Evolutionary conservation across 2,329 filamentous ascomycete species (phyloP), one percentile per base, ranked within the genome.

Genomic region (Ceratocystis huliohia): DNA sequence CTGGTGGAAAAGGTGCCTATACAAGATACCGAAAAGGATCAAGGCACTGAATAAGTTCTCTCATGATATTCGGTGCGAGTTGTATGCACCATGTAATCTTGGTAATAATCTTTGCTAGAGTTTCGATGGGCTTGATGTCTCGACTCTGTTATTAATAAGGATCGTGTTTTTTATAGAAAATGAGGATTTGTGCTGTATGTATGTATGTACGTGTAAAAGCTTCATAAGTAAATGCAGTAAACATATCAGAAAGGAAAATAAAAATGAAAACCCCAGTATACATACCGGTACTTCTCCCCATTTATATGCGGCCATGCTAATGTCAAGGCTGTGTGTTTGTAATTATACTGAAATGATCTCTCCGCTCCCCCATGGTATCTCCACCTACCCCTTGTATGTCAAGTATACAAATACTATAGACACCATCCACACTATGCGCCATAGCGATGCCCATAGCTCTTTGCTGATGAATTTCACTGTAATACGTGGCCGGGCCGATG

Each of bases 401-500:
- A 93, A 75, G 76, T 85, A 89, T 37, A 79, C 78, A 79, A 88
- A 94, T 73, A 85, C 85, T 15, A 77, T 70, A 57, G 86, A 74
- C 22, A 83, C 84, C 74, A 88, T 81, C 79, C 82, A 84, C 5
- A 79, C 79, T 2, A 91, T 85, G 61, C 82, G 78, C 76, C 82
- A 84, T 20, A 86, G 71, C 57, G 82, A 86, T 7, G 78, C 81
- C 75, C 79, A 80, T 46, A 91, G 75, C 73, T 93, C 88, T 30
- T 79, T 77, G 41, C 77, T 73, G 5, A 88, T 80, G 3, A 83
- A 73, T 1, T 74, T 73, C 2, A 81, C 73, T 25, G 74, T 77
- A 63, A 76, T 73, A 66, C 69, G 68, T 56, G 71, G 73, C 73
- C 72, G 73, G 30, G 61, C 72, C 70, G 63, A 70, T 72, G 71